Evolutionary conservation across 2,329 filamentous ascomycete species (phyloP), one percentile per base, ranked within the genome.

Genomic region (Colletotrichum acutatum): DNA sequence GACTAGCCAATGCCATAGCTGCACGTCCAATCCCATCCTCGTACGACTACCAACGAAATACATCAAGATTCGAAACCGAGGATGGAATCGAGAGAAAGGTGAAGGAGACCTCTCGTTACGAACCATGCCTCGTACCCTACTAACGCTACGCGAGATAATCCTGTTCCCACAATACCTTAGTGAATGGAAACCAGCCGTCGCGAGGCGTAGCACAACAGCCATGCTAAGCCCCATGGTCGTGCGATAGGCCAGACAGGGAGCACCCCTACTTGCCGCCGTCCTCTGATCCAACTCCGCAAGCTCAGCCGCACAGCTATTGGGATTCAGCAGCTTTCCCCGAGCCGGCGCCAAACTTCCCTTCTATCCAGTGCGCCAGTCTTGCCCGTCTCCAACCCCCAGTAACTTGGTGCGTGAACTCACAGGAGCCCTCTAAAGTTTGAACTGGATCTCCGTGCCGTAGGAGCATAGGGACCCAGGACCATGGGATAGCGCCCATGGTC

Each of bases 121-220:
- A 34, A 52, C 60, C 60, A 32, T 49, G 42, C 46, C 22, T 42
- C 37, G 6, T 42, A 42, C 14, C 37, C 14, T 42, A 42, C 14
- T 42, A 42, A 42, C 14, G 12, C 16, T 5, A 37, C n/a, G 12
- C 46, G 49, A 49, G n/a, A 12, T n/a, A 37, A 26, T 37, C 6
- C 46, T 22, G 11, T 53, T 49, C 52, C 62, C 16, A 54, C 30
- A 65, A 46, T 42, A 24, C 3, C 32, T 32, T 11, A 32, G 22
- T 26, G 32, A 22, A 32, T 34, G 46, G 28, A 30, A 54, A 22
- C 22, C 52, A 54, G 46, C 14, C 61, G 28, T 28, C 30, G 26
- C 37, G 60, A 70, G 71, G 71, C 71, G 66, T 70, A 72, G 71
- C 60, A 70, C 66, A 53, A 52, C 26, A 63, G 62, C 62, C 68